phyloP scores from a whole-genome alignment of 306 rosid genomes.

The Vicia faba region DNA sequence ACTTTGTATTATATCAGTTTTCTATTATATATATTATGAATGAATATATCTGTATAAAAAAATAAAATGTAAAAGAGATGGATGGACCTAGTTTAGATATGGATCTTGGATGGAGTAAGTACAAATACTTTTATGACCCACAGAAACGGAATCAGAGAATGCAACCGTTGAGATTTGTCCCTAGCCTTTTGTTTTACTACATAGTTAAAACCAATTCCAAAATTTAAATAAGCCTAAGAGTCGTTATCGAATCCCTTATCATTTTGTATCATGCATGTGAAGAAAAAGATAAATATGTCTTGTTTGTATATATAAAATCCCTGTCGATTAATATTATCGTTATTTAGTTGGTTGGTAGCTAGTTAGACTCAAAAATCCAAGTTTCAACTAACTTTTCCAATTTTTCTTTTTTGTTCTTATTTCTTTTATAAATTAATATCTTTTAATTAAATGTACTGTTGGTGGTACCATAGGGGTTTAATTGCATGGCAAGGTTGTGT shows the following conservation, averaged over 20 bases:
- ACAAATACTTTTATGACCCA: conserved; percentile 2
- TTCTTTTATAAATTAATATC: not conserved
- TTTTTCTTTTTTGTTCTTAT: not conserved
- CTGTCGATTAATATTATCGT: not conserved
- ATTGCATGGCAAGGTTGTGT: conserved; percentile 28
- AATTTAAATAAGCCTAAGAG: not conserved
- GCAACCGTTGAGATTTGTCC: conserved; percentile 36
- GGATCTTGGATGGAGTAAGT: not conserved
- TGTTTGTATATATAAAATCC: not conserved
- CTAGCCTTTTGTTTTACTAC: conserved; percentile 5
- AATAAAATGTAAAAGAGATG: not conserved
- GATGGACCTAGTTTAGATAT: not conserved
- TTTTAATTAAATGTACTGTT: conserved; percentile 6
- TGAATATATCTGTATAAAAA: not conserved
- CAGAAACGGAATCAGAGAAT: conserved; percentile 10
- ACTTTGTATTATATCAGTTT: no score
- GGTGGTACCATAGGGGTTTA: not conserved
- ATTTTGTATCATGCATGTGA: not conserved
- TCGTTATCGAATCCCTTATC: not conserved
- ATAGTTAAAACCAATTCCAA: not conserved
- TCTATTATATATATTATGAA: no score
- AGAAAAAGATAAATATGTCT: not conserved
- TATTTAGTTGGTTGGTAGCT: conserved; percentile 5
- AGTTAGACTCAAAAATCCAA: conserved; percentile 21
- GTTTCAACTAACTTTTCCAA: conserved; percentile 28